Conservation (phyloP, 1,284 basidiomycete genomes). For the Coniferiporia weirii region DNA sequence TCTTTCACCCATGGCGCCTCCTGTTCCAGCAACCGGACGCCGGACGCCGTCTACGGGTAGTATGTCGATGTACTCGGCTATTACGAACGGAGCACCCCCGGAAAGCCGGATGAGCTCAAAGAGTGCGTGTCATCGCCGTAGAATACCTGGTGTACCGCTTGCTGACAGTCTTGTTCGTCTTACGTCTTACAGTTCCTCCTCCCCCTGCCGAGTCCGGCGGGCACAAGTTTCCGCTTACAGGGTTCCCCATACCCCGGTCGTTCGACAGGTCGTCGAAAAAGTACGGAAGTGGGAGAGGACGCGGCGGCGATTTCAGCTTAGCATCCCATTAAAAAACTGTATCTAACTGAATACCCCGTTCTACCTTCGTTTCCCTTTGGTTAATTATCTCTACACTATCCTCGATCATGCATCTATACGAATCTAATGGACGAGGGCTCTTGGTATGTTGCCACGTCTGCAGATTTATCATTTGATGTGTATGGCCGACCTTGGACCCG, state of each 20-base stretch:
- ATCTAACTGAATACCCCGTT: background rate
- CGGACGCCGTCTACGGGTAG: constrained; percentile 21
- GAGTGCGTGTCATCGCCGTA: constrained; percentile 38
- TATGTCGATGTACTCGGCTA: constrained; percentile 9
- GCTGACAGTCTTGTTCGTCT: constrained; percentile 16
- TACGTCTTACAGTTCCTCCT: constrained; percentile 51
- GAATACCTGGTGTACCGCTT: background rate
- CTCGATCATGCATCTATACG: background rate
- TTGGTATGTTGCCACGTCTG: background rate
- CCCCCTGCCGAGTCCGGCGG: constrained; percentile 65
- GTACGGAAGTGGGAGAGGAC: constrained; percentile 59
- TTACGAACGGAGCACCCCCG: constrained; percentile 25
- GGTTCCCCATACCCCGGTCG: constrained; percentile 71
- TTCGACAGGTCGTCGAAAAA: constrained; percentile 45
- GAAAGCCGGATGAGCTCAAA: constrained; percentile 33
- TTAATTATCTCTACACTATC: constrained; percentile 3
- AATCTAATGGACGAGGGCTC: background rate
- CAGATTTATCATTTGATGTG: too few relatives aligned
- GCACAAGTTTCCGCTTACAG: constrained; percentile 64
- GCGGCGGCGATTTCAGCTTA: constrained; percentile 66
- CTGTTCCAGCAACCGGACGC: constrained; percentile 24
- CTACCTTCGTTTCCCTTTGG: background rate
- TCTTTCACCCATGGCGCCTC: constrained; percentile 9
- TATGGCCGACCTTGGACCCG: too few relatives aligned
- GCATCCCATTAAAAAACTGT: constrained; percentile 33